Evolutionary conservation across 495 filamentous ascomycete species (phyloP).

Genomic region (Penicillium angulare): DNA sequence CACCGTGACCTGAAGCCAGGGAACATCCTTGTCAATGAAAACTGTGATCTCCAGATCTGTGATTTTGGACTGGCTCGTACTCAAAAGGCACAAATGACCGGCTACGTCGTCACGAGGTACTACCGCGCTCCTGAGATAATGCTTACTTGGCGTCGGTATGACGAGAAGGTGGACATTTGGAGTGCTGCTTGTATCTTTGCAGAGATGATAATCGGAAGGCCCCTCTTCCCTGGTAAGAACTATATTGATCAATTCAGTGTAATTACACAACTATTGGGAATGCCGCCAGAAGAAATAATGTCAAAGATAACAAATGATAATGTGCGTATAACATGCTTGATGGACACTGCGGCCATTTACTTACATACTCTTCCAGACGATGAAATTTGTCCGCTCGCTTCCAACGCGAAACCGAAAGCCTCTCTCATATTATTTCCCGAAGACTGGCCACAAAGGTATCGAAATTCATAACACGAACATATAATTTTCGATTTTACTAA

Average conservation of each 20-base stretch:
- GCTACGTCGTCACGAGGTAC: conserved; percentile 91
- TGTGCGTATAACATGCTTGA: conserved; percentile 77
- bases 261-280: conserved; percentile 88
- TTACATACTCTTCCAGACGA: conserved; percentile 55
- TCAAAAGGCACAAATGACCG: conserved; percentile 93
- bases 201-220: conserved; percentile 92
- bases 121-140: conserved; percentile 65
- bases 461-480: conserved; percentile 25
- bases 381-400: conserved; percentile 92
- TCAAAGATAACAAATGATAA: conserved; percentile 42
- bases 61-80: conserved; percentile 90
- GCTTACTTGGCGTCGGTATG: conserved; percentile 63
- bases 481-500: conserved; percentile 50
- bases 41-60: conserved; percentile 94
- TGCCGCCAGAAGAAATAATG: conserved; percentile 87
- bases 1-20: conserved; percentile 89
- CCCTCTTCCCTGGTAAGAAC: conserved; percentile 89
- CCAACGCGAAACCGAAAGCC: conserved; percentile 88
- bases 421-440: conserved; percentile 84
- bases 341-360: conserved; percentile 40
- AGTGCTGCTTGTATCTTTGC: conserved; percentile 93
- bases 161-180: conserved; percentile 94
- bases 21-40: conserved; percentile 93
- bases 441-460: conserved; percentile 79
- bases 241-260: conserved; percentile 95